Conservation (phyloP, 371 early-diverging fungal genomes). For the Circinella minor region DNA sequence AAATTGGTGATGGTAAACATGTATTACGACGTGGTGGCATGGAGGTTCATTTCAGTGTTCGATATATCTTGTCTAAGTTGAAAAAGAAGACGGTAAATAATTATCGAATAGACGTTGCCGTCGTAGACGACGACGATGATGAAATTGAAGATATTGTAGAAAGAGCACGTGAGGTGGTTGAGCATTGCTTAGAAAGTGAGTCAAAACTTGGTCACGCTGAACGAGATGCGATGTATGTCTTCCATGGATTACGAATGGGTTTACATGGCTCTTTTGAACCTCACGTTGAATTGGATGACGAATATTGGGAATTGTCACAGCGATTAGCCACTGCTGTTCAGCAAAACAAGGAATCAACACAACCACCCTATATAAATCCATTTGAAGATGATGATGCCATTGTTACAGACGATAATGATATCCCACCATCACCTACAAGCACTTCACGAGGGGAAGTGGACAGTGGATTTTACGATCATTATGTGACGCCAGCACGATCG, state of each 20-base stretch:
- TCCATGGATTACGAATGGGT: constrained; percentile 50
- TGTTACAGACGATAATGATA: constrained; percentile 44
- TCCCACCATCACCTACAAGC: neutral
- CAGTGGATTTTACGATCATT: constrained; percentile 29
- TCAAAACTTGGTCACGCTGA: constrained; percentile 47
- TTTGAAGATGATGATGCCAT: constrained; percentile 51
- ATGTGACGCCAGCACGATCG: constrained; percentile 7
- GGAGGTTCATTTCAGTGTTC: constrained; percentile 49
- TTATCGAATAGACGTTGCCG: constrained; percentile 19
- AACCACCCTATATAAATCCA: constrained; percentile 43
- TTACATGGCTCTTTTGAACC: constrained; percentile 38
- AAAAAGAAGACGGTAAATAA: neutral
- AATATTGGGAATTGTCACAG: constrained; percentile 33
- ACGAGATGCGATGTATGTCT: constrained; percentile 57
- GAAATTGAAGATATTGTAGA: constrained; percentile 32
- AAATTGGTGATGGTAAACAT: constrained; percentile 32
- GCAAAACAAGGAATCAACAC: constrained; percentile 30
- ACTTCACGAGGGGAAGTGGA: constrained; percentile 25
- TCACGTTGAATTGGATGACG: constrained; percentile 41
- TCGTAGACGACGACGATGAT: constrained; percentile 28
- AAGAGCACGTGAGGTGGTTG: constrained; percentile 39
- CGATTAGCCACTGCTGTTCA: constrained; percentile 26
- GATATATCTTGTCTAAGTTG: constrained; percentile 35
- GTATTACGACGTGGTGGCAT: constrained; percentile 40
- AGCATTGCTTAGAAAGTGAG: constrained; percentile 55